Evolutionary conservation across 2,329 filamentous ascomycete species (phyloP).

Genomic region (Fusarium succisae): DNA sequence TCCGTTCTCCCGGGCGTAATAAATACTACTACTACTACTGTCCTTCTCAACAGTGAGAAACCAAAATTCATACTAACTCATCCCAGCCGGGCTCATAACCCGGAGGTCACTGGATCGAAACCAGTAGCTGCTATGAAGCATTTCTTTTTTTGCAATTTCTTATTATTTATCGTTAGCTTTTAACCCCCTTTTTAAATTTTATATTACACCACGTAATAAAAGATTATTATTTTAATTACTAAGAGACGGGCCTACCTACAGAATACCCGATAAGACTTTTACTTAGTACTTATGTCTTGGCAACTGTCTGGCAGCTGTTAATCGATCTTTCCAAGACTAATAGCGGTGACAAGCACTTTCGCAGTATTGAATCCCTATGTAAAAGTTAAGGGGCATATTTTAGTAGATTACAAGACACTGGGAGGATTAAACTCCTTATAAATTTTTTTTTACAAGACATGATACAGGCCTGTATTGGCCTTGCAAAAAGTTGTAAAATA

Average conservation of each 20-base stretch:
- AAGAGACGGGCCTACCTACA: accelerated
- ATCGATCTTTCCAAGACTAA: accelerated
- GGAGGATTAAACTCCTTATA: no score
- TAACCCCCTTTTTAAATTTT: no score
- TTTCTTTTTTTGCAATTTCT: neutral
- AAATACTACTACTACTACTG: no score
- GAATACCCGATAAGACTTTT: accelerated
- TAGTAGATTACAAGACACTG: no score
- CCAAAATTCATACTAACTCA: neutral
- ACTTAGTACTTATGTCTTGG: no score
- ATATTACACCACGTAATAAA: no score
- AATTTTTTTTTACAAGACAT: no score
- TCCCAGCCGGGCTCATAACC: conserved; percentile 36
- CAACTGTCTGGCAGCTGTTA: neutral
- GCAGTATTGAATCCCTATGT: accelerated
- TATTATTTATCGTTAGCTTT: accelerated
- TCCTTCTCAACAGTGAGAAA: neutral
- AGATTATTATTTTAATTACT: accelerated
- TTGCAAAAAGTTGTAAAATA: neutral
- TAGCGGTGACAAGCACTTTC: accelerated
- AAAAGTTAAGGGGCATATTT: no score
- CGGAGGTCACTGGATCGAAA: conserved; percentile 36
- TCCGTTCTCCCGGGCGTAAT: no score
- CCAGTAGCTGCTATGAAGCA: conserved; percentile 29
- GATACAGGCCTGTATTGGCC: no score